These are phyloP conservation scores for Elsinoe fawcettii DNA, from an alignment of 2,329 filamentous ascomycete genomes.

Conservation along the genomic window DNA sequence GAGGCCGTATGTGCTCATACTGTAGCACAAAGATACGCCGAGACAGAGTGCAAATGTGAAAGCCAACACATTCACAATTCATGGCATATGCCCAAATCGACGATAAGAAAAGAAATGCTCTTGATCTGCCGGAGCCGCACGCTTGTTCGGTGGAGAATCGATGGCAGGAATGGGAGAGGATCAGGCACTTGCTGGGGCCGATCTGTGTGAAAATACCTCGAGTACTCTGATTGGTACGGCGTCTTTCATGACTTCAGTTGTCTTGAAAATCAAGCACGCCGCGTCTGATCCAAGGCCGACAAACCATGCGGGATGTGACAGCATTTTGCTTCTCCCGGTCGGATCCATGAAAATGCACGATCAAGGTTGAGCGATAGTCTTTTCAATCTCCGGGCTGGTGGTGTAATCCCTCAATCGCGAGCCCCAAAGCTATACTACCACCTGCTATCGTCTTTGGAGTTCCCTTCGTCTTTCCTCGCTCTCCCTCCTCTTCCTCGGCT, in stretches of 20 bases:
- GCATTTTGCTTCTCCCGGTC: conserved; percentile 2
- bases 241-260: neutral
- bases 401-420: neutral
- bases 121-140: conserved; percentile 7
- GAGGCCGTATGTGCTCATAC: neutral
- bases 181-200: neutral
- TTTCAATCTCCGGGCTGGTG: neutral
- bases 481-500: neutral
- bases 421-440: neutral
- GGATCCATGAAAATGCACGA: neutral
- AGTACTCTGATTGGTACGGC: neutral
- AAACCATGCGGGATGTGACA: neutral
- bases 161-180: conserved; percentile 6
- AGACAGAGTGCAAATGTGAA: no score
- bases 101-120: conserved; percentile 12
- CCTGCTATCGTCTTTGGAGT: neutral
- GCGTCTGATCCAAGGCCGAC: conserved; percentile 1
- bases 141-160: conserved; percentile 11
- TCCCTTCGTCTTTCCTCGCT: neutral
- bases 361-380: conserved; percentile 1
- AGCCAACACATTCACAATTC: neutral
- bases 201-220: neutral
- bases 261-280: conserved; percentile 4
- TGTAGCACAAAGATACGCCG: no score
- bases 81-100: neutral